Evolutionary conservation across 805 yeast species (phyloP).

Genomic region (Pichia insulana): DNA sequence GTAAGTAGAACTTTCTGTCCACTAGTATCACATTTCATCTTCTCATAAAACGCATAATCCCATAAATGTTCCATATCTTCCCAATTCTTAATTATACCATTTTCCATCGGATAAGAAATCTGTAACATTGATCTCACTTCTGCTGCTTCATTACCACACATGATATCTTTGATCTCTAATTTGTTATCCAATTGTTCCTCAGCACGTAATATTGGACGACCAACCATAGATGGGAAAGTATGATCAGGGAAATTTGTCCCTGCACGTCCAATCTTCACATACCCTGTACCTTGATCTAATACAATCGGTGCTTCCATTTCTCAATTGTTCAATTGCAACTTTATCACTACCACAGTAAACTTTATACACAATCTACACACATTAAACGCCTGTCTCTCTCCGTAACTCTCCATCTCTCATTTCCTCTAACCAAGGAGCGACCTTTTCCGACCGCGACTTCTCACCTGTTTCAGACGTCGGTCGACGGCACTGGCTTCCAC

Average conservation of each 20-base stretch:
- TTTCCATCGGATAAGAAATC: constrained; percentile 97
- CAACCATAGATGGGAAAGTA: constrained; percentile 95
- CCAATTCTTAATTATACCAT: constrained; percentile 96
- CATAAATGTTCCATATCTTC: constrained; percentile 97
- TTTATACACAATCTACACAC: no score
- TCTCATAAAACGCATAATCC: constrained; percentile 94
- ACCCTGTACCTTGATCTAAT: constrained; percentile 98
- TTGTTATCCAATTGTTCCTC: constrained; percentile 72
- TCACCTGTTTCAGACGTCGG: constrained; percentile 68
- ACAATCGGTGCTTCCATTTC: constrained; percentile 36
- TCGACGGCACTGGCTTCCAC: constrained; percentile 41
- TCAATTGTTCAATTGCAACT: no score
- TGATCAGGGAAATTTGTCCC: constrained; percentile 96
- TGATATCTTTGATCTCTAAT: constrained; percentile 82
- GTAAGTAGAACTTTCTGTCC: constrained; percentile 82
- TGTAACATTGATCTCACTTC: constrained; percentile 84
- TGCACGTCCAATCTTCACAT: constrained; percentile 93
- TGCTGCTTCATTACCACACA: constrained; percentile 96
- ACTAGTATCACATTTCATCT: constrained; percentile 66
- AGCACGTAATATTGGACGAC: constrained; percentile 93
- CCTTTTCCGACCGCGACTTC: constrained; percentile 90
- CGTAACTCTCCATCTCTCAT: no score
- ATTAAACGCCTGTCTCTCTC: no score
- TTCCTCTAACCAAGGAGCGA: constrained; percentile 86
- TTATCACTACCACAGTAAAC: no score